These are phyloP conservation scores for Kregervanrija delftensis DNA, from an alignment of 805 yeast species.

Conservation along the genomic window DNA sequence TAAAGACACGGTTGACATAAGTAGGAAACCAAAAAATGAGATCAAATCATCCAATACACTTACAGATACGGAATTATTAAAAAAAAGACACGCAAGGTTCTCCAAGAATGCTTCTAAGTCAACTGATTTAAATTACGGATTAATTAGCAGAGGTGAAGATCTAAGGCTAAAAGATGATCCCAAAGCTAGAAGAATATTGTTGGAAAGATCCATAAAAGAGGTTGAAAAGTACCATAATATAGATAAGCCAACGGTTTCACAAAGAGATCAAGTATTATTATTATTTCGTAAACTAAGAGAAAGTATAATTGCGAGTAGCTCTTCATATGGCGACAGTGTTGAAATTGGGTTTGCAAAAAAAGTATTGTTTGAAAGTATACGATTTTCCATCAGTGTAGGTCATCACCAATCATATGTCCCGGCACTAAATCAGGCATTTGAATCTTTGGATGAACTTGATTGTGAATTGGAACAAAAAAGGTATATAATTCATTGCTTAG, in stretches of 20 bases:
- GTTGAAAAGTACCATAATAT: conserved; percentile 5
- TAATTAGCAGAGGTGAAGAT: conserved; percentile 57
- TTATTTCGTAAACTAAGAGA: conserved; percentile 48
- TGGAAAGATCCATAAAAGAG: conserved; percentile 29
- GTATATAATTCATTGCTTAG: conserved; percentile 36
- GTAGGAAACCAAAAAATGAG: too few relatives aligned
- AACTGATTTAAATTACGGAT: conserved; percentile 28
- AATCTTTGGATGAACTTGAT: conserved; percentile 11
- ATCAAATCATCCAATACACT: too few relatives aligned
- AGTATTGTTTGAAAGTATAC: conserved; percentile 43
- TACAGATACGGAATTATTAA: too few relatives aligned
- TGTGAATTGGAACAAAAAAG: conserved; percentile 22
- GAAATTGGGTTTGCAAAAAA: conserved; percentile 31
- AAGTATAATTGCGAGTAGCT: conserved; percentile 31
- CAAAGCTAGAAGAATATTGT: conserved; percentile 34
- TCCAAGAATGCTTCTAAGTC: too few relatives aligned
- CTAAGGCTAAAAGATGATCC: conserved; percentile 38
- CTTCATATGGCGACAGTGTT: conserved; percentile 10
- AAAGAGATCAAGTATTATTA: conserved; percentile 29
- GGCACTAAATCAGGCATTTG: conserved; percentile 37
- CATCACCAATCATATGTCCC: conserved; percentile 52
- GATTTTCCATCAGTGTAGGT: conserved; percentile 38
- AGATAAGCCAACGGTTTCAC: background rate
- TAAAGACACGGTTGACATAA: too few relatives aligned
- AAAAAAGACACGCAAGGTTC: too few relatives aligned